phyloP scores from a whole-genome alignment of 371 early-diverging fungal genomes.

The Haplosporangium sp. region DNA sequence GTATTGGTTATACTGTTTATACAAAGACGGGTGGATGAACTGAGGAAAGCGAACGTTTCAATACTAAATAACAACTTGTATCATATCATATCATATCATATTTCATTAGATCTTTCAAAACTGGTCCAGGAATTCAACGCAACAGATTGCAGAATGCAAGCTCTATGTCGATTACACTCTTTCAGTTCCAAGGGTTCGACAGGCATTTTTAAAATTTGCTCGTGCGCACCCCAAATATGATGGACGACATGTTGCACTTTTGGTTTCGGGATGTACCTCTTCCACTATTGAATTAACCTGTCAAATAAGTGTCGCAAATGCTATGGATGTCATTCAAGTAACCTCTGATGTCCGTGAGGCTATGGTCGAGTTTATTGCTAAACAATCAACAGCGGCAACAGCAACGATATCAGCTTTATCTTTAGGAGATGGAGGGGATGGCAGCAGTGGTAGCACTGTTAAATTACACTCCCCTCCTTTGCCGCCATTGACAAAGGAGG shows the following conservation, averaged over 20 bases:
- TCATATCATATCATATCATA: neutral
- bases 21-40: too few relatives aligned
- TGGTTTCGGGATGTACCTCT: constrained; percentile 31
- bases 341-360: constrained; percentile 51
- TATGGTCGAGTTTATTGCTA: constrained; percentile 40
- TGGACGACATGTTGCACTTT: constrained; percentile 34
- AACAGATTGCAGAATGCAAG: constrained; percentile 46
- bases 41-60: too few relatives aligned
- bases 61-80: too few relatives aligned
- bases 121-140: constrained; percentile 49
- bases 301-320: constrained; percentile 47
- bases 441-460: neutral
- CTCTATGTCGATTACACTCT: constrained; percentile 29
- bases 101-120: constrained; percentile 50
- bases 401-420: too few relatives aligned
- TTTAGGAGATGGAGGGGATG: neutral
- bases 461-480: neutral
- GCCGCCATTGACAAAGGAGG: constrained; percentile 38
- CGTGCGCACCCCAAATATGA: constrained; percentile 41
- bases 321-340: constrained; percentile 42
- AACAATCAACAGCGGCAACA: neutral
- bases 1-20: neutral
- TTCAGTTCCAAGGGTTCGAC: constrained; percentile 35
- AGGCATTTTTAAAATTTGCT: constrained; percentile 46
- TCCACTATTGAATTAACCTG: constrained; percentile 35